Percentiles rank a stretch among this genome's conserved stretches.
Evolutionary conservation across 768 basidiomycete genomes (phyloP).

Genomic region (Fomitopsis serialis): DNA sequence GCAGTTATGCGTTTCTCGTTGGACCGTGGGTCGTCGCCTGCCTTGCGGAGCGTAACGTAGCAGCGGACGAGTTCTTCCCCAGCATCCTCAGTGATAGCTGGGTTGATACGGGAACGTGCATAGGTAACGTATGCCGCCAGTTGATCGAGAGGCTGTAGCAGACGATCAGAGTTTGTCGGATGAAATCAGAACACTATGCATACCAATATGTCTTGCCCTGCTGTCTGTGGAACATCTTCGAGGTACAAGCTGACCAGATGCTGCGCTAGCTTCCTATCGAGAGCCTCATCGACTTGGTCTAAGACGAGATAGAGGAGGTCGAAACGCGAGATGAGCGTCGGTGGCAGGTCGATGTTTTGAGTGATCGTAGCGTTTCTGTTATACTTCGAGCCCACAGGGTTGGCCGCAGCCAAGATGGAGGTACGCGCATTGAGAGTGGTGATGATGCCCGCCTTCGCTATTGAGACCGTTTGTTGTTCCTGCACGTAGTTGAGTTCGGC

Average conservation of each 20-base stretch:
- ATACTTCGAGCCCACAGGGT: conserved; percentile 95
- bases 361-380: conserved; percentile 90
- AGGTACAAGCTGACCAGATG: conserved; percentile 92
- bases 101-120: conserved; percentile 80
- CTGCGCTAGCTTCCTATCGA: conserved; percentile 84
- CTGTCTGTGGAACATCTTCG: conserved; percentile 75
- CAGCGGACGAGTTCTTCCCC: conserved; percentile 77
- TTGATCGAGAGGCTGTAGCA: conserved; percentile 73
- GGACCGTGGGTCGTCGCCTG: conserved; percentile 82
- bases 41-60: conserved; percentile 92
- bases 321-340: conserved; percentile 96
- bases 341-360: conserved; percentile 94
- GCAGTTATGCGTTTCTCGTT: conserved; percentile 95
- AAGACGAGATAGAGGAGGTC: conserved; percentile 94
- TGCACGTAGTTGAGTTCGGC: conserved; percentile 27
- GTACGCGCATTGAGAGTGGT: conserved; percentile 98
- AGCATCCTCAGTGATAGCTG: conserved; percentile 81
- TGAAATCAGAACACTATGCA: conserved; percentile 19
- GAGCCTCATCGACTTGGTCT: conserved; percentile 86
- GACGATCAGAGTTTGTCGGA: not conserved
- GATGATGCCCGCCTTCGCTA: conserved; percentile 98
- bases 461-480: conserved; percentile 99
- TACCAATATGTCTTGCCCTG: conserved; percentile 72
- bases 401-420: conserved; percentile 95
- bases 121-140: conserved; percentile 94